These are phyloP conservation scores for Circinella umbellata DNA, from an alignment of 371 early-diverging fungal species.

Conservation along the genomic window DNA sequence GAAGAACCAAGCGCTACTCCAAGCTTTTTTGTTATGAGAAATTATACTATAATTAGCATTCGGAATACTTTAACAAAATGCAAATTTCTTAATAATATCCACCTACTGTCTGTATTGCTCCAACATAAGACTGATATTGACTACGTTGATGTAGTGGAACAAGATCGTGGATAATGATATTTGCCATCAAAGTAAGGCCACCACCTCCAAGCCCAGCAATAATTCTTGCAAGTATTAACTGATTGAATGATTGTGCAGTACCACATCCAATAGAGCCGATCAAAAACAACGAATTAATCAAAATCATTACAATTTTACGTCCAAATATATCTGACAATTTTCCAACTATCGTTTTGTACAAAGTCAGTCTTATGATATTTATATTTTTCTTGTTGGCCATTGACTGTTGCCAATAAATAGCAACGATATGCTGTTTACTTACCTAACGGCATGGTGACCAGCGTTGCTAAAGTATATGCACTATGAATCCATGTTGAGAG, in stretches of 20 bases:
- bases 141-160: conserved; percentile 36
- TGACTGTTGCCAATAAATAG: too few species aligned
- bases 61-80: too few species aligned
- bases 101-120: conserved; percentile 43
- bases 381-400: too few species aligned
- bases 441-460: not conserved
- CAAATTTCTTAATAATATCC: too few species aligned
- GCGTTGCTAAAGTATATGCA: not conserved
- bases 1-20: conserved; percentile 38
- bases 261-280: conserved; percentile 55
- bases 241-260: conserved; percentile 53
- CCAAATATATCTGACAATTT: conserved; percentile 46
- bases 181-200: conserved; percentile 54
- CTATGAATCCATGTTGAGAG: conserved; percentile 7
- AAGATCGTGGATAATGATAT: conserved; percentile 35
- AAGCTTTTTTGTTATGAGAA: not conserved
- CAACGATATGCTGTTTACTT: not conserved
- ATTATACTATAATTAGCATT: not conserved
- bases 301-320: conserved; percentile 36
- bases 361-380: too few species aligned
- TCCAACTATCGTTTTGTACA: conserved; percentile 23
- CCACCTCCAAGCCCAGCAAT: conserved; percentile 82
- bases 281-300: conserved; percentile 33
- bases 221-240: conserved; percentile 75
- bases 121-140: conserved; percentile 44